These are phyloP conservation scores for Trichoderma sp. DNA, from an alignment of 2,329 filamentous ascomycete genomes.

Conservation along the genomic window DNA sequence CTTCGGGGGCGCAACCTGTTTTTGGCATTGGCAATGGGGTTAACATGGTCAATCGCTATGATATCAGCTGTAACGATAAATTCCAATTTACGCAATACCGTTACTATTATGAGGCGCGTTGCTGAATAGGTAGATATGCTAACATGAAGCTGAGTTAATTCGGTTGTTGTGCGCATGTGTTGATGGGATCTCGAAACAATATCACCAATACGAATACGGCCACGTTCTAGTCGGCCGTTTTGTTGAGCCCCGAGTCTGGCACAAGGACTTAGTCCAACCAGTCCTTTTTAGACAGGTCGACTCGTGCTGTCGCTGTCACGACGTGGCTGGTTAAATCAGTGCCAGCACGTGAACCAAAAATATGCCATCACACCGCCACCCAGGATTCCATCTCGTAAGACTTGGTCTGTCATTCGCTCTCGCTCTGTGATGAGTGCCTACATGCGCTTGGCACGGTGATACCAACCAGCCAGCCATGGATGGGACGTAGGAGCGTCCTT, in stretches of 20 bases:
- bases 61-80: background rate
- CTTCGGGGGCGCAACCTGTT: background rate
- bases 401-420: background rate
- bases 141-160: background rate
- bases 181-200: background rate
- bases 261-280: background rate
- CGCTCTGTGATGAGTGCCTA: background rate
- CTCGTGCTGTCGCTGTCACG: background rate
- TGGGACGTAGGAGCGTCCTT: background rate
- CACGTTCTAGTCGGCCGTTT: background rate
- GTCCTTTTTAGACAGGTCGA: background rate
- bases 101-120: background rate
- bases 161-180: background rate
- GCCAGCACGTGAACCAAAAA: slow-evolving; percentile 5
- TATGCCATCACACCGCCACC: slow-evolving; percentile 14
- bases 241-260: background rate
- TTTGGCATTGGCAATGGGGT: background rate
- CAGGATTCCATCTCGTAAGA: background rate
- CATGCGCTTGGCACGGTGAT: background rate
- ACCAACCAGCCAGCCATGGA: background rate
- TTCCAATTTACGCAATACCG: background rate
- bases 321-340: background rate
- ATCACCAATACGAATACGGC: slow-evolving; percentile 4
- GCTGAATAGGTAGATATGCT: background rate
- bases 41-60: background rate